A percentile compares a stretch with the other conserved stretches of the same genome.
Evolutionary conservation across 2,329 filamentous ascomycete species (phyloP).

Genomic region (Chaetothyriales sp.): DNA sequence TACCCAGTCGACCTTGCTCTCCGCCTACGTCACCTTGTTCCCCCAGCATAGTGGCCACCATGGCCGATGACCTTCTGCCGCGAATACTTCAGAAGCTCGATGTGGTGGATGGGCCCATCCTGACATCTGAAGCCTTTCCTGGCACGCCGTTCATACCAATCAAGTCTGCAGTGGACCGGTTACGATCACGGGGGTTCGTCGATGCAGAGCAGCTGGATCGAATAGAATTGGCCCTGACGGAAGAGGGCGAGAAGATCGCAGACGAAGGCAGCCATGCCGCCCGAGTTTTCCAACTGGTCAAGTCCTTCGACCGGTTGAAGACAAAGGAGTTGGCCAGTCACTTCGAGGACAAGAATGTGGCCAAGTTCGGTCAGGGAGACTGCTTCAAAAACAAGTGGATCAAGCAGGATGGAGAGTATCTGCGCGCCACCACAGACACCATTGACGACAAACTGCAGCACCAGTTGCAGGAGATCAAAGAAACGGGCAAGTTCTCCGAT

Average conservation of each 20-base stretch:
- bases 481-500: conserved; percentile 56
- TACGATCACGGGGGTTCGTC: conserved; percentile 75
- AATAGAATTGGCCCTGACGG: conserved; percentile 63
- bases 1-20: neutral
- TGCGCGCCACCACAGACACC: conserved; percentile 47
- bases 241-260: conserved; percentile 59
- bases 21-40: neutral
- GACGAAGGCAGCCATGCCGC: conserved; percentile 69
- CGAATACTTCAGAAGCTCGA: conserved; percentile 50
- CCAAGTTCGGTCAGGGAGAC: conserved; percentile 73
- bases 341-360: conserved; percentile 32
- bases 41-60: conserved; percentile 4
- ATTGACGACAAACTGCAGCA: conserved; percentile 70
- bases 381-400: conserved; percentile 69
- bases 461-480: conserved; percentile 58
- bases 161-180: conserved; percentile 77
- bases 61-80: conserved; percentile 18
- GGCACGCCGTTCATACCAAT: conserved; percentile 51
- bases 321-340: conserved; percentile 52
- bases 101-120: conserved; percentile 46
- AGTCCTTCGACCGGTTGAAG: conserved; percentile 65
- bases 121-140: conserved; percentile 59
- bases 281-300: conserved; percentile 63
- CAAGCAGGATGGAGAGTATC: conserved; percentile 47
- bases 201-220: conserved; percentile 69